Percentiles rank a stretch among this genome's conserved stretches.
phyloP scores from a whole-genome alignment of 306 rosid genomes.

The Cicer chorassanicum region DNA sequence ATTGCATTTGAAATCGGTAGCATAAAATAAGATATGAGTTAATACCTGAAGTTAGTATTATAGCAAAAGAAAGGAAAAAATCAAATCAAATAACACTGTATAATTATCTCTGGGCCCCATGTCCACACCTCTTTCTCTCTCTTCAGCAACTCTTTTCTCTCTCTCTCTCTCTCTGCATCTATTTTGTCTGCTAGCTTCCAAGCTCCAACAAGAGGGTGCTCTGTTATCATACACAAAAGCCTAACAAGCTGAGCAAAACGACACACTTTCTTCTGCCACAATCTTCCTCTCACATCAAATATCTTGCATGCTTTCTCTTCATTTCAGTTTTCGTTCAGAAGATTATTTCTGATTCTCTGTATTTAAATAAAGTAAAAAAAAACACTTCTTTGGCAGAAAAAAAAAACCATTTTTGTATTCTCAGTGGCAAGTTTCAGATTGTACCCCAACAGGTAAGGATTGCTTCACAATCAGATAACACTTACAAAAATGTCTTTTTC shows the following conservation, averaged over 20 bases:
- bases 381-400: slow-evolving; percentile 32
- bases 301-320: slow-evolving; percentile 32
- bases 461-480: slow-evolving; percentile 41
- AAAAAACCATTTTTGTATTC: slow-evolving; percentile 41
- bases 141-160: background rate
- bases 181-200: slow-evolving; percentile 45
- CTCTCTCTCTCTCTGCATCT: background rate
- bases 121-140: background rate
- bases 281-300: slow-evolving; percentile 20
- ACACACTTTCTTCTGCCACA: slow-evolving; percentile 34
- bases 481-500: background rate
- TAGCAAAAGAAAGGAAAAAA: too few species aligned
- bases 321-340: slow-evolving; percentile 7
- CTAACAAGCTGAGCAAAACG: slow-evolving; percentile 23
- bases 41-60: too few species aligned
- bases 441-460: slow-evolving; percentile 28
- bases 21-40: too few species aligned
- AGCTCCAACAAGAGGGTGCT: slow-evolving; percentile 26
- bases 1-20: too few species aligned
- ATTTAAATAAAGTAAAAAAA: slow-evolving; percentile 2
- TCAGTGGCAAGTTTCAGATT: slow-evolving; percentile 44
- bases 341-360: slow-evolving; percentile 23
- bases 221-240: background rate
- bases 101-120: too few species aligned
- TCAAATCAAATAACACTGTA: too few species aligned